A percentile compares a stretch with the other conserved stretches of the same genome.
Conservation (phyloP, 805 yeast species). For the Candida multigemmis region DNA sequence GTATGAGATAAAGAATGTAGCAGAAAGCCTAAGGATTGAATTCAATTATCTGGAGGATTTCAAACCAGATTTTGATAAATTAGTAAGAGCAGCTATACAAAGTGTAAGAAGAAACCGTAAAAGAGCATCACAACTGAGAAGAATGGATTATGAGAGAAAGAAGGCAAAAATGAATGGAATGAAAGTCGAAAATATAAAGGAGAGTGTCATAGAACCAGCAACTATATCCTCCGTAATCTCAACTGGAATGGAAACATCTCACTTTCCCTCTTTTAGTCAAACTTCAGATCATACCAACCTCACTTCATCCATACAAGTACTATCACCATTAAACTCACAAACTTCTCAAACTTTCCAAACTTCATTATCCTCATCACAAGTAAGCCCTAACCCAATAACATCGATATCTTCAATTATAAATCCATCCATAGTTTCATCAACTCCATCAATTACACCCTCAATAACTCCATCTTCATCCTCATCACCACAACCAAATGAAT, state of each 20-base stretch:
- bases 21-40: slow-evolving; percentile 67
- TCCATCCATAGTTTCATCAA: no score
- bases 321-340: slow-evolving; percentile 37
- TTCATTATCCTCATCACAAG: no score
- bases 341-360: slow-evolving; percentile 3
- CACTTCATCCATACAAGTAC: no score
- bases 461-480: background rate
- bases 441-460: background rate
- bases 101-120: slow-evolving; percentile 84
- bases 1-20: slow-evolving; percentile 67
- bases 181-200: slow-evolving; percentile 4
- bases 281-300: no score
- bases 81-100: slow-evolving; percentile 90
- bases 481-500: background rate
- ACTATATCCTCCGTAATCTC: background rate
- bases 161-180: slow-evolving; percentile 2
- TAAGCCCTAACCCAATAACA: no score
- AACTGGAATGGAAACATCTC: background rate
- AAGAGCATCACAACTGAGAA: slow-evolving; percentile 41
- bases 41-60: slow-evolving; percentile 57
- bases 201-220: slow-evolving; percentile 1
- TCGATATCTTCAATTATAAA: no score
- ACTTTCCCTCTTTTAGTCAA: no score
- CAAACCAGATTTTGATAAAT: slow-evolving; percentile 70
- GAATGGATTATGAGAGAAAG: no score